Evolutionary conservation across 345 rosid genomes (phyloP).

Genomic region (Eutrema yunnanense): DNA sequence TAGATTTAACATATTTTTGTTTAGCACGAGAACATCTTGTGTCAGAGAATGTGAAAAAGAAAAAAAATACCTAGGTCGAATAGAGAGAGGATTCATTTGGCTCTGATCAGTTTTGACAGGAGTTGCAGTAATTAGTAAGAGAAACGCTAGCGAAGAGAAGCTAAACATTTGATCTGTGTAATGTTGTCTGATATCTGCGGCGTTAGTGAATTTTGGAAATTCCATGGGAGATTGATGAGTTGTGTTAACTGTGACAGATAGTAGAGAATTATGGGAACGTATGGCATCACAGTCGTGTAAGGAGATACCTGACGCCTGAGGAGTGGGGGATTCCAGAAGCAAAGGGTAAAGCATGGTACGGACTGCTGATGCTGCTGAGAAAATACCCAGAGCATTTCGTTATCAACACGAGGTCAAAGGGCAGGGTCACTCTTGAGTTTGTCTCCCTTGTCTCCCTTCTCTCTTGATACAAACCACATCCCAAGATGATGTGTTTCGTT

Average conservation of each 20-base stretch:
- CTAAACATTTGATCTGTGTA: not conserved
- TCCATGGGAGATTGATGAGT: not conserved
- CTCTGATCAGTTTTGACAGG: not conserved
- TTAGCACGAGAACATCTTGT: not conserved
- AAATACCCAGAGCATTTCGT: conserved; percentile 91
- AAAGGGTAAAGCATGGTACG: conserved; percentile 79
- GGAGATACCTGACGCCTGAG: conserved; percentile 71
- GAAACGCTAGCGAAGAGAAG: not conserved
- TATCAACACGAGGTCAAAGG: conserved; percentile 75
- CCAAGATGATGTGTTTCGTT: not conserved
- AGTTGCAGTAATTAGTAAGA: not conserved
- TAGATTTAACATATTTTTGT: not conserved
- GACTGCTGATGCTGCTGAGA: conserved; percentile 72
- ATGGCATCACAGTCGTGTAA: conserved; percentile 84
- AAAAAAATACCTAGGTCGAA: not conserved
- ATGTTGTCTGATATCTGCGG: not conserved
- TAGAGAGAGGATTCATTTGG: not conserved
- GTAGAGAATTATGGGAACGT: conserved; percentile 53
- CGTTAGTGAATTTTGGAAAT: not conserved
- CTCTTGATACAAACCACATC: conserved; percentile 19
- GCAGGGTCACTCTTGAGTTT: conserved; percentile 57
- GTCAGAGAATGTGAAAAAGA: not conserved
- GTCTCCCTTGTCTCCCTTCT: conserved; percentile 85
- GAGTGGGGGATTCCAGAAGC: conserved; percentile 67
- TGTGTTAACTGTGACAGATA: conserved; percentile 37